phyloP scores from a whole-genome alignment of 805 yeast genomes.

The Wickerhamia fluorescens region DNA sequence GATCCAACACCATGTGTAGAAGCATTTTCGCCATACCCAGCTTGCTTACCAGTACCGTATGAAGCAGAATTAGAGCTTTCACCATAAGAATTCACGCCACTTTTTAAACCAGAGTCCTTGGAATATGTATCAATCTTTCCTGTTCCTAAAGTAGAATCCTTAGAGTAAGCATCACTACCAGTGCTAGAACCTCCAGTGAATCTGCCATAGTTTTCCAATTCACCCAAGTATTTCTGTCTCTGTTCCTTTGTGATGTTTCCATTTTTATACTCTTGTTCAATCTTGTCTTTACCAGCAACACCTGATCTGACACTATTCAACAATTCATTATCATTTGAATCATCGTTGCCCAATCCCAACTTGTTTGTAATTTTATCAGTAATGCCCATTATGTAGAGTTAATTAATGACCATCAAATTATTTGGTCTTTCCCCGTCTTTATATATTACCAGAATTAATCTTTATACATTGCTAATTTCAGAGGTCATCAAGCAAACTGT shows the following conservation, averaged over 20 bases:
- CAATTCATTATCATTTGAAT: too few species aligned
- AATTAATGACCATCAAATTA: too few species aligned
- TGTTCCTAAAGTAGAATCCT: slow-evolving; percentile 1
- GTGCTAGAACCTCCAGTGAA: slow-evolving; percentile 6
- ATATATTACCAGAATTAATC: too few species aligned
- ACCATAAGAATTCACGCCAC: slow-evolving; percentile 5
- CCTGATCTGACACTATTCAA: too few species aligned
- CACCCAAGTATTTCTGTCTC: slow-evolving; percentile 21
- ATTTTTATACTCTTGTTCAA: slow-evolving; percentile 21
- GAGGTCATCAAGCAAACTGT: too few species aligned
- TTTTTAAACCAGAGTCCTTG: slow-evolving; percentile 1
- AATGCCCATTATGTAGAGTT: slow-evolving; percentile 24
- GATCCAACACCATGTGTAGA: background rate
- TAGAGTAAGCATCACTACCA: slow-evolving; percentile 5
- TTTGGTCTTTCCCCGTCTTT: too few species aligned
- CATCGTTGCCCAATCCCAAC: slow-evolving; percentile 19
- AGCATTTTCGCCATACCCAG: too few species aligned
- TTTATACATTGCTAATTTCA: too few species aligned
- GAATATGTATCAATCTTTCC: slow-evolving; percentile 1
- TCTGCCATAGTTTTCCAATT: slow-evolving; percentile 19
- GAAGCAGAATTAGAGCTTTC: too few species aligned
- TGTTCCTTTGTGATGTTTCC: slow-evolving; percentile 22
- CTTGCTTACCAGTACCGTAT: too few species aligned
- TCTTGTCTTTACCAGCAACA: too few species aligned
- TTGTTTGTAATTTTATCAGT: slow-evolving; percentile 28